Conservation (phyloP, 2,329 filamentous ascomycete species). For the Penicillium polonicum region DNA sequence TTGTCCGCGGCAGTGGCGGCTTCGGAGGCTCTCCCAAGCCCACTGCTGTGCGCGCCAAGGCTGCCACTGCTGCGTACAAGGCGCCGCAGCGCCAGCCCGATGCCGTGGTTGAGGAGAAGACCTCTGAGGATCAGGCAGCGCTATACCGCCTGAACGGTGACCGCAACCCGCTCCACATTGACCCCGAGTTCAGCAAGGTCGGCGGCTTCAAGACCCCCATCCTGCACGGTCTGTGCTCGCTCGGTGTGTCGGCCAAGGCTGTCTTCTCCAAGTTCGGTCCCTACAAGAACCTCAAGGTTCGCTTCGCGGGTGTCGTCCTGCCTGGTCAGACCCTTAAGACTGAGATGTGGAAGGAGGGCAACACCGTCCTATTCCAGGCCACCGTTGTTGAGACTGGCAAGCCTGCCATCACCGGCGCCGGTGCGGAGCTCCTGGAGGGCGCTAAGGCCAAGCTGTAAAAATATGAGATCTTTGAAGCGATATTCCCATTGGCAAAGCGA, state of each 20-base stretch:
- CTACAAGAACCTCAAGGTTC: constrained; percentile 88
- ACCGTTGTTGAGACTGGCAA: constrained; percentile 93
- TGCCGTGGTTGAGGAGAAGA: constrained; percentile 78
- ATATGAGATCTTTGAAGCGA: constrained; percentile 21
- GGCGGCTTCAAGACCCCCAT: constrained; percentile 95
- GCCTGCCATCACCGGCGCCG: constrained; percentile 77
- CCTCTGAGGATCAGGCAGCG: constrained; percentile 85
- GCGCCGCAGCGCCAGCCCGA: constrained; percentile 77
- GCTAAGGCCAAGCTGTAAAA: constrained; percentile 54
- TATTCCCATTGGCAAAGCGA: constrained; percentile 17
- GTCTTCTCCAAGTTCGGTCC: constrained; percentile 79
- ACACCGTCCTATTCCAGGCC: constrained; percentile 77
- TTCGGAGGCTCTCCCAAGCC: constrained; percentile 79
- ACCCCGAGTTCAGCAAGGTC: constrained; percentile 89
- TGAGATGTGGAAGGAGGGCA: constrained; percentile 90
- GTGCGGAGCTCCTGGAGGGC: constrained; percentile 66
- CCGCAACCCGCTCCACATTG: constrained; percentile 94
- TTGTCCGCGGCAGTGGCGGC: constrained; percentile 85
- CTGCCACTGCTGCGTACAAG: constrained; percentile 74
- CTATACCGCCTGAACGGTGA: constrained; percentile 92
- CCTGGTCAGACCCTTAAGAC: constrained; percentile 88
- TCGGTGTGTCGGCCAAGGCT: constrained; percentile 88
- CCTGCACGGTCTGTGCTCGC: constrained; percentile 93
- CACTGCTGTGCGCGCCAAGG: constrained; percentile 68
- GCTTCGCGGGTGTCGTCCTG: constrained; percentile 81